Base-by-base conservation (phyloP, 2,329 filamentous ascomycete genomes). In the Boeremia lycopersici region DNA sequence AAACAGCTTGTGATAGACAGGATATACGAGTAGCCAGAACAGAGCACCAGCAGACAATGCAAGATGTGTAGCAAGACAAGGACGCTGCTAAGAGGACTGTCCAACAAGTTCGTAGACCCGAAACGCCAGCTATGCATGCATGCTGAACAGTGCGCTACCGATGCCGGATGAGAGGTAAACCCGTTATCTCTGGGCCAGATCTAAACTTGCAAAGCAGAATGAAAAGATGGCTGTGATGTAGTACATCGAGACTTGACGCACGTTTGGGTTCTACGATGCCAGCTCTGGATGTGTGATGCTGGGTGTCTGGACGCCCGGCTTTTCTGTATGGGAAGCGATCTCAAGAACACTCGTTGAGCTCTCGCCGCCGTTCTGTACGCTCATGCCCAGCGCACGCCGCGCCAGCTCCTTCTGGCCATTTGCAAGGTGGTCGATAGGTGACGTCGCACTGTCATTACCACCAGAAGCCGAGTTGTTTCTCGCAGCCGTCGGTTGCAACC, bases 401-500 rank as follows among this genome's bases (percentile, higher is more conserved):
- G 75, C 74, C 33, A 76, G 48, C 46, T 76, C 71, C 53, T 72
- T 74, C 48, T 74, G 72, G 1, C 74, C 74, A 15, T 69, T 65
- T 19, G 56, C 53, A 9, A 46, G 39, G 29, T 66, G 45, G 13
- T 70, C 63, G 17, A 63, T 54, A 1, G 69, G 70, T 38, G 66
- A 71, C 23, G 63, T 59, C 17, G 64, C 57, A 36, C 46, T 62
- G 38, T 60, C 52, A 23, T 60, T 53, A 11, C 62, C 64, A 17
- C 31, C 23, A 29, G 38, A 28, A 7, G 19, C 17, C 17, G 41
- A 23, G 17, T 59, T 45, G 77, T 77, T 56, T 28, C 57, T 34
- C 11, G 55, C 54, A 15, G 50, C 38, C 6, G 56, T 48, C 26
- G 66, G 64, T 36, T 69, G 68, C 26, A 93, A 79, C 84, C 92